phyloP scores from a whole-genome alignment of 176 grass and related monocot species.

The Avena insularis region DNA sequence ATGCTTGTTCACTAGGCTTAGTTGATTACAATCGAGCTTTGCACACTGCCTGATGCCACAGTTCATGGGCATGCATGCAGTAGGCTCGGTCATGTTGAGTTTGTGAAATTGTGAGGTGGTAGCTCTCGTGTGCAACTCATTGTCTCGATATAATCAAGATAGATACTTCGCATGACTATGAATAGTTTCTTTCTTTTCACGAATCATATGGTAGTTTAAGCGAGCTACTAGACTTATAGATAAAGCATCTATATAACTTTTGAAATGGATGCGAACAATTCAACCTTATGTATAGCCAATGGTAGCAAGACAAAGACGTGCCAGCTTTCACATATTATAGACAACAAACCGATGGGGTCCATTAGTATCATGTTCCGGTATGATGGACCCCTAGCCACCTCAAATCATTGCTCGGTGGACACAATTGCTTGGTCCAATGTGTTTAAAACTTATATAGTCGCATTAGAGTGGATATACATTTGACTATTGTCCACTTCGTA shows the following conservation, averaged over 20 bases:
- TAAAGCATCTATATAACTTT: neutral
- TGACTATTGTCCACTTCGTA: neutral
- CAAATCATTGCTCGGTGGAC: neutral
- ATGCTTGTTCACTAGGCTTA: conserved; percentile 11
- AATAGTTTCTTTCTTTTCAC: neutral
- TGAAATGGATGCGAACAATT: neutral
- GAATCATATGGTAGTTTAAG: neutral
- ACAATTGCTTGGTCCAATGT: neutral
- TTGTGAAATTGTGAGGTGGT: neutral
- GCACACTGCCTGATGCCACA: neutral
- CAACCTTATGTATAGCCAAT: neutral
- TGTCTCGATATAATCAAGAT: neutral
- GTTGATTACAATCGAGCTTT: neutral
- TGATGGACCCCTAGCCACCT: neutral
- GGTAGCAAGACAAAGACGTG: neutral
- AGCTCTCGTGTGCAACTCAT: neutral
- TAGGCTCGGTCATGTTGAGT: too few species aligned
- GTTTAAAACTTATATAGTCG: conserved; percentile 6
- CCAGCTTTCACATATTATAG: neutral
- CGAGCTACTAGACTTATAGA: too few species aligned
- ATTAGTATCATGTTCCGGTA: fast-evolving
- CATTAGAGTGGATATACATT: neutral
- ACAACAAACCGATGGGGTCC: neutral
- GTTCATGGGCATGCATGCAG: neutral
- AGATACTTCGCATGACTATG: neutral